These are phyloP conservation scores for Salix brachista DNA, from an alignment of 345 rosid genomes.

Conservation along the genomic window DNA sequence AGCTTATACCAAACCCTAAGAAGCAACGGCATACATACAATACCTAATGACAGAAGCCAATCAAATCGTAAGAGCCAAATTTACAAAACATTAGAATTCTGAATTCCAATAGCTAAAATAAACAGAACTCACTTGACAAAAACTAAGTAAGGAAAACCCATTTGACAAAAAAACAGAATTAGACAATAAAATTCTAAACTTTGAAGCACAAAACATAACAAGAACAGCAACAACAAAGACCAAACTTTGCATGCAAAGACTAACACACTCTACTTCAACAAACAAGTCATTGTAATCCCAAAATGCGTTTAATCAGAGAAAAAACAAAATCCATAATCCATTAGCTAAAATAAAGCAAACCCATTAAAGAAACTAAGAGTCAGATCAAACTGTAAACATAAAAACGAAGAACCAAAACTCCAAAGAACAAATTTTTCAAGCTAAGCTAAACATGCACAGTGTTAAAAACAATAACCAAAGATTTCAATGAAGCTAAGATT, in stretches of 20 bases:
- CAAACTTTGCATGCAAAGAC: neutral
- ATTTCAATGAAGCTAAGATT: neutral
- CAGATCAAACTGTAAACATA: neutral
- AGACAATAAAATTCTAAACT: neutral
- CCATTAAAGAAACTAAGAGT: neutral
- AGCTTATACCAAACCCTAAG: neutral
- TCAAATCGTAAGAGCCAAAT: neutral
- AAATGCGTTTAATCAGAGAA: neutral
- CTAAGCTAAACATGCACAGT: too few relatives aligned
- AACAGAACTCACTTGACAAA: neutral
- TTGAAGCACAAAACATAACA: neutral
- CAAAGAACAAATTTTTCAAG: too few relatives aligned
- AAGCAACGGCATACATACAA: neutral
- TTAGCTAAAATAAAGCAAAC: neutral
- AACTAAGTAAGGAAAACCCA: neutral
- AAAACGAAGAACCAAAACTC: too few relatives aligned
- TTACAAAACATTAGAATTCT: neutral
- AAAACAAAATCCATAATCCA: neutral
- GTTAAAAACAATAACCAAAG: too few relatives aligned
- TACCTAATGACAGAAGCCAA: too few relatives aligned
- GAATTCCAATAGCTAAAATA: neutral
- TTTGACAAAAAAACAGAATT: neutral
- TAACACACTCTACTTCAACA: neutral
- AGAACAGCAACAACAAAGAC: neutral
- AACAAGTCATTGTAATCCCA: neutral